A percentile compares a stretch with the other conserved stretches of the same genome.
Conservation (phyloP, 306 rosid genomes). For the Acacia melanoxylon region DNA sequence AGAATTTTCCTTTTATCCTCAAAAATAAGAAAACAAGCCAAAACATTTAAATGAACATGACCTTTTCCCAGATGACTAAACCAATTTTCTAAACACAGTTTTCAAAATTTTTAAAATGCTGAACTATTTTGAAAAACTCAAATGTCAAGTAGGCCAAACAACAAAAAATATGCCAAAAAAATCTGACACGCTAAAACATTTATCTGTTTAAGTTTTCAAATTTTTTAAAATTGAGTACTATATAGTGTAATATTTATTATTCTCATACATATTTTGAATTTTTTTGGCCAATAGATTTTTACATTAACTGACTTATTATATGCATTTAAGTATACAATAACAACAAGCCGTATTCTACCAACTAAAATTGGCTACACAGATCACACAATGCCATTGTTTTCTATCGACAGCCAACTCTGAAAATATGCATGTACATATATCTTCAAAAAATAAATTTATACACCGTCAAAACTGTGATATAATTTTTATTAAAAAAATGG, state of each 20-base stretch:
- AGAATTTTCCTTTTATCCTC: not conserved
- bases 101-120: not conserved
- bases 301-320: not conserved
- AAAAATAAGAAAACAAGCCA: not conserved
- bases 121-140: not conserved
- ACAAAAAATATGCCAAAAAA: not conserved
- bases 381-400: not conserved
- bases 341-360: not conserved
- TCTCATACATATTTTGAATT: not conserved
- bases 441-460: not conserved
- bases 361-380: not conserved
- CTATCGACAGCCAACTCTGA: not conserved
- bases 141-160: not conserved
- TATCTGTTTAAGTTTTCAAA: not conserved
- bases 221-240: not conserved
- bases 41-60: not conserved
- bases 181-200: not conserved
- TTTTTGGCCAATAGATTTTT: not conserved
- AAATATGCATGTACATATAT: not conserved
- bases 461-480: not conserved
- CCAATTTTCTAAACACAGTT: not conserved
- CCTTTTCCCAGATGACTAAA: not conserved
- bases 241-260: not conserved
- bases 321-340: not conserved
- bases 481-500: not conserved